phyloP scores from a whole-genome alignment of 345 rosid genomes.

The Turnera subulata region DNA sequence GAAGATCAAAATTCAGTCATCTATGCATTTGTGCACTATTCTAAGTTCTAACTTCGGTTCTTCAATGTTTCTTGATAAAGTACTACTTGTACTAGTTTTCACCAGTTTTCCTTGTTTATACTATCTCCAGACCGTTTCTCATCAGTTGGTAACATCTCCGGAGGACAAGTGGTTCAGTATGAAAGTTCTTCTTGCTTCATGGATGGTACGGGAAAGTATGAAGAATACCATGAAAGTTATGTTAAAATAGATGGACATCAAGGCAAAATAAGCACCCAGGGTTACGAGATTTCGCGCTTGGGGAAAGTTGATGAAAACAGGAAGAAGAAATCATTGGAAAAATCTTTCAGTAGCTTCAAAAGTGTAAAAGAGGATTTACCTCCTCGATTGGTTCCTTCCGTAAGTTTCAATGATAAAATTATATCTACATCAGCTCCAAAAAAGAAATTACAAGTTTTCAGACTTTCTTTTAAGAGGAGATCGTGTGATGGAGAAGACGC shows the following conservation, averaged over 20 bases:
- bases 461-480: constrained; percentile 62
- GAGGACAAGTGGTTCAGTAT: constrained; percentile 65
- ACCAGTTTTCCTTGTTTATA: neutral
- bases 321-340: constrained; percentile 34
- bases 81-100: too few relatives aligned
- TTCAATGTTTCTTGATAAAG: too few relatives aligned
- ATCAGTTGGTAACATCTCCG: constrained; percentile 32
- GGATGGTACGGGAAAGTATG: constrained; percentile 51
- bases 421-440: constrained; percentile 28
- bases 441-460: constrained; percentile 44
- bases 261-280: constrained; percentile 19
- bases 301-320: constrained; percentile 39
- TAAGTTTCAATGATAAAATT: constrained; percentile 42
- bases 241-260: constrained; percentile 53
- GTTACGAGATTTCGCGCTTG: constrained; percentile 24
- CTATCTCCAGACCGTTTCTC: constrained; percentile 48
- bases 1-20: too few relatives aligned
- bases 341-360: constrained; percentile 38
- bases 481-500: constrained; percentile 65
- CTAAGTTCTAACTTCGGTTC: too few relatives aligned
- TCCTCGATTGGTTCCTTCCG: constrained; percentile 34
- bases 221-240: constrained; percentile 63
- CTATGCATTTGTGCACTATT: too few relatives aligned
- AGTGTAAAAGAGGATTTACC: constrained; percentile 32
- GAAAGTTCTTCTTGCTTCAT: constrained; percentile 56